phyloP scores from a whole-genome alignment of 371 early-diverging fungal species.

The Chytridiales sp. region DNA sequence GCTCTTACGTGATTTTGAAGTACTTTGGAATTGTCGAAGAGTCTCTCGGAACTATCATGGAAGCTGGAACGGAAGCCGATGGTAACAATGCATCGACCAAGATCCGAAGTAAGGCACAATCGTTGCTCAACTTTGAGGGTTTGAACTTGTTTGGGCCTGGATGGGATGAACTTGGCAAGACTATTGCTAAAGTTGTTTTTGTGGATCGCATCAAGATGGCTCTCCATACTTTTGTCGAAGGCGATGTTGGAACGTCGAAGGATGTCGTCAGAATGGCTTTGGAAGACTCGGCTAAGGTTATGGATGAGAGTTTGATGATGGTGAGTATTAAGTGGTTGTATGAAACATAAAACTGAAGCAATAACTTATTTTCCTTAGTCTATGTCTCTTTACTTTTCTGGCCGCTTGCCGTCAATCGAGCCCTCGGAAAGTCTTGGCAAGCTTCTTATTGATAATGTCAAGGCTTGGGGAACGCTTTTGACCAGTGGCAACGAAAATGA shows the following conservation, averaged over 20 bases:
- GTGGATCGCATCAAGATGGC: conserved; percentile 8
- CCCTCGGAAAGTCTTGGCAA: conserved; percentile 31
- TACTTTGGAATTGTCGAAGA: conserved; percentile 27
- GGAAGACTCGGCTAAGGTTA: conserved; percentile 1
- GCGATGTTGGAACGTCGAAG: no score
- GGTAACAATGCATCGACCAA: not conserved
- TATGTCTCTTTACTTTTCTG: conserved; percentile 22
- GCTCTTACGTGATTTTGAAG: conserved; percentile 11
- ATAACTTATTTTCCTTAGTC: conserved; percentile 22
- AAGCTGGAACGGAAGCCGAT: not conserved
- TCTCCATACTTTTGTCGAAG: not conserved
- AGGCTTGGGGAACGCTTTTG: conserved; percentile 25
- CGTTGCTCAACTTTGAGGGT: conserved; percentile 2
- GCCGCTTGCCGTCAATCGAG: conserved; percentile 9
- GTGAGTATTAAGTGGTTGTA: conserved; percentile 4
- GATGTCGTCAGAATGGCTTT: no score
- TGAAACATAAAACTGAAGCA: conserved; percentile 15
- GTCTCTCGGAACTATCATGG: no score
- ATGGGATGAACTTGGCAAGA: conserved; percentile 24
- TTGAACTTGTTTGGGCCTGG: conserved; percentile 31
- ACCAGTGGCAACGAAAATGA: conserved; percentile 4
- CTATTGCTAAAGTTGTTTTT: conserved; percentile 5
- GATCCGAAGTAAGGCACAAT: not conserved
- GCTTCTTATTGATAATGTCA: conserved; percentile 14
- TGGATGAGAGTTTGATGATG: conserved; percentile 10